Evolutionary conservation across 108 stramenopile species (phyloP), one percentile per base, ranked within the genome.

Genomic region (Cyclostephanos tholiformis): DNA sequence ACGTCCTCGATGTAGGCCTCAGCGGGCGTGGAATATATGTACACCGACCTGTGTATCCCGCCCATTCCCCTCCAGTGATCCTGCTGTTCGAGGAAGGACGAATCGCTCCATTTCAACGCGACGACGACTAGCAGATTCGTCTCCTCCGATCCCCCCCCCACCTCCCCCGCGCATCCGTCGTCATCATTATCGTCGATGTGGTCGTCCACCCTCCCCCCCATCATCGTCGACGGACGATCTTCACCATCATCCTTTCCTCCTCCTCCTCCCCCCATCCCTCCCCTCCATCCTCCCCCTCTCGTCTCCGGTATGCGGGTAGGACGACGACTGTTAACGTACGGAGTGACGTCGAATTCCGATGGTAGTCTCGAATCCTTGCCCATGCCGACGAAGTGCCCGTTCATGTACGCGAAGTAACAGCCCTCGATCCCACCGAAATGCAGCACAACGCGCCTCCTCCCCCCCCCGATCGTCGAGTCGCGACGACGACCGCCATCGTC

Each of bases 51-150:
- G 73, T 96, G 90, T 2, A 97, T 76, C 8, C 98, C 98, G 43
- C 87, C 94, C 86, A 98, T 89, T 84, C 97, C 96, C 50, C 79
- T 59, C 97, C 97, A 98, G 72, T 97, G 97, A 84, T 99, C 97
- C 79, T 97, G 97, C 70, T 97, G 95, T 82, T 97, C 97, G 4
- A 95, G 59, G 58, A 93, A 97, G 30, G 84, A 86, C 11, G 91
- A 93, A 85, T 96, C 95, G 32, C 88, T 91, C 91, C 91, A 97
- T 20, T 95, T 85, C 25, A 75, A 60, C n/a, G 90, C 90, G 60
- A 94, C 82, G 1, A 95, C 68, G 20, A 82, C 72, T 20, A 97
- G 65, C 6, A 65, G 43, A 23, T 79, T 50, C 14, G 63, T 77
- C 44, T 53, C 19, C 32, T 2, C 27, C 26, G n/a, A n/a, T 12